Base-by-base conservation (phyloP, 768 basidiomycete species). In the Mycena belliarum region DNA sequence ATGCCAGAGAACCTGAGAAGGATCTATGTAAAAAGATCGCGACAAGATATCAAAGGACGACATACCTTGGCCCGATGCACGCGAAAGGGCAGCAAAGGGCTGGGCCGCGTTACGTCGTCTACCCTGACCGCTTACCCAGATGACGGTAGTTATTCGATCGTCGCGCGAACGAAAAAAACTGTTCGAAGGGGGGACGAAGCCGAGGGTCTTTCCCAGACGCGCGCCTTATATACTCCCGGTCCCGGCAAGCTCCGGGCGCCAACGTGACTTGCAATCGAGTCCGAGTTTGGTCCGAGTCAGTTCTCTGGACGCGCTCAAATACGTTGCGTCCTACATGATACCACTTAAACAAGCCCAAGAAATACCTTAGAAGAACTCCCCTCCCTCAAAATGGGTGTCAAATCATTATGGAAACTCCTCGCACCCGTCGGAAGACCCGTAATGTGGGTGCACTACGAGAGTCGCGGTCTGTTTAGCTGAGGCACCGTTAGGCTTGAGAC, bases 361-460 rank as follows among this genome's bases (percentile, higher is more conserved):
- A n/a, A n/a, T n/a, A n/a, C n/a, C n/a, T n/a, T n/a, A n/a, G n/a
- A n/a, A n/a, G n/a, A n/a, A n/a, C n/a, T n/a, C 29, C 6, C 11
- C 23, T 45, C 35, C n/a, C n/a, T n/a, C n/a, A n/a, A n/a, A 5
- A 95, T 98, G 96, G 96, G 96, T 84, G 95, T 98, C 49, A 95
- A 98, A 73, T 93, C 93, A 28, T 76, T 99, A 64, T 99, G 96
- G 96, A 89, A 81, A 60, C 85, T 99, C 14, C 76, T 99, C 55
- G 82, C 83, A 14, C 96, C 96, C n/a, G 93, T 96, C 37, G 95
- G 94, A 28, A 83, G 96, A 55, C 96, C 96, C 43, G 89, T 98
- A 65, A 82, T 92, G 95, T 96, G 26, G 57, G 18, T 69, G 66
- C 86, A 77, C 35, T 33, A 15, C 2, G n/a, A n/a, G n/a, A 26